phyloP scores from a whole-genome alignment of 75 land plant species.

The Larix kaempferi region DNA sequence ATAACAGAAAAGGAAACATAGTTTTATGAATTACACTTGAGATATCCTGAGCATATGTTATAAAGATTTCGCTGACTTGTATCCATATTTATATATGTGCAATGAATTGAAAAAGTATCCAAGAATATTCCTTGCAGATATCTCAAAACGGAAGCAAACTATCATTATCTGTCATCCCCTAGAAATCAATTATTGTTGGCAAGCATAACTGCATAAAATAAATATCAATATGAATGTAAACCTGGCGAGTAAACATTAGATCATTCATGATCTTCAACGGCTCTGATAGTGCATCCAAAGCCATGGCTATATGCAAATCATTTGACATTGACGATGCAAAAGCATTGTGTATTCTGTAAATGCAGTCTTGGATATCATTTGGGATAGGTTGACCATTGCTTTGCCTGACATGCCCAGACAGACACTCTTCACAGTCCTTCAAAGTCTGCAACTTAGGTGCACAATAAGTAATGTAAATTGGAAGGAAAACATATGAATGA shows the following conservation, averaged over 20 bases:
- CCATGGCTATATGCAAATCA: conserved; percentile 72
- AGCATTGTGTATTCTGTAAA: conserved; percentile 36
- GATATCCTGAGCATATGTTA: neutral
- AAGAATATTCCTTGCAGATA: neutral
- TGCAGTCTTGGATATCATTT: conserved; percentile 39
- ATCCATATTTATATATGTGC: neutral
- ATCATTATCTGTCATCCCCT: neutral
- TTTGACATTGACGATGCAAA: conserved; percentile 73
- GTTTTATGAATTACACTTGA: neutral
- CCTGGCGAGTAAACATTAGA: conserved; percentile 47
- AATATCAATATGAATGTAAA: conserved; percentile 6
- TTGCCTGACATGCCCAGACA: conserved; percentile 12
- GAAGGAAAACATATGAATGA: neutral
- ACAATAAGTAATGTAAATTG: conserved; percentile 1
- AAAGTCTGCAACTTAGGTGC: conserved; percentile 55
- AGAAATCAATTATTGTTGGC: neutral
- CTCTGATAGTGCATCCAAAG: conserved; percentile 62
- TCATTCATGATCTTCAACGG: conserved; percentile 73
- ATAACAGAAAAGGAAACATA: neutral
- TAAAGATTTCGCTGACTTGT: neutral
- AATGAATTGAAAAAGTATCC: neutral
- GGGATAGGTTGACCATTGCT: conserved; percentile 11
- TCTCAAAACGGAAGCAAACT: neutral
- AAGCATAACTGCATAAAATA: neutral
- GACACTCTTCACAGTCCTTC: conserved; percentile 59